Evolutionary conservation across 164 flowering plant species (phyloP).

Genomic region (Piper betle): DNA sequence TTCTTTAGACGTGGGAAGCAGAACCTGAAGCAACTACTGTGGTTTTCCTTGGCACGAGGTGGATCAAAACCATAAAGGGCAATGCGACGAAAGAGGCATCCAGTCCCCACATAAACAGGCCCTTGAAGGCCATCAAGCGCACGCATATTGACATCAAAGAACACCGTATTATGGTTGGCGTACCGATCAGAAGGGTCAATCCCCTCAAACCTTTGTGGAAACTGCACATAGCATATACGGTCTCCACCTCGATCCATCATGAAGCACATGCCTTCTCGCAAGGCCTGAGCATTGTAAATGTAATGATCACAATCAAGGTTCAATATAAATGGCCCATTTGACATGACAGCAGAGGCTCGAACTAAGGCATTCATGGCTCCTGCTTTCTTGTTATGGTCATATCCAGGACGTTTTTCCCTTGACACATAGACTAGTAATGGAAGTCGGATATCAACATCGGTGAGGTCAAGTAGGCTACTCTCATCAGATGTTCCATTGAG

Average conservation of each 20-base stretch:
- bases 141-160: constrained; percentile 83
- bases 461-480: constrained; percentile 26
- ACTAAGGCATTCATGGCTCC: constrained; percentile 94
- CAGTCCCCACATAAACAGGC: constrained; percentile 91
- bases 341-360: constrained; percentile 82
- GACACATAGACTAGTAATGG: constrained; percentile 76
- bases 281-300: constrained; percentile 62
- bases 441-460: constrained; percentile 66
- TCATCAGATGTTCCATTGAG: constrained; percentile 33
- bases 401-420: constrained; percentile 87
- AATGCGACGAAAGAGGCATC: constrained; percentile 77
- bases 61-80: constrained; percentile 89
- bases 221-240: constrained; percentile 65
- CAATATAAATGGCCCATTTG: constrained; percentile 86
- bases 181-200: constrained; percentile 87
- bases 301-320: constrained; percentile 92
- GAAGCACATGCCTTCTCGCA: constrained; percentile 86
- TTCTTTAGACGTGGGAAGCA: constrained; percentile 30
- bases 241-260: constrained; percentile 94
- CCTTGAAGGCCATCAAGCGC: constrained; percentile 94
- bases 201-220: constrained; percentile 86
- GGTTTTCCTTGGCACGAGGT: constrained; percentile 32
- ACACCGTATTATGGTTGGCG: constrained; percentile 83
- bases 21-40: constrained; percentile 30
- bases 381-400: constrained; percentile 92